Base-by-base conservation (phyloP, 108 stramenopile species). In the Conticribra weissflogii region DNA sequence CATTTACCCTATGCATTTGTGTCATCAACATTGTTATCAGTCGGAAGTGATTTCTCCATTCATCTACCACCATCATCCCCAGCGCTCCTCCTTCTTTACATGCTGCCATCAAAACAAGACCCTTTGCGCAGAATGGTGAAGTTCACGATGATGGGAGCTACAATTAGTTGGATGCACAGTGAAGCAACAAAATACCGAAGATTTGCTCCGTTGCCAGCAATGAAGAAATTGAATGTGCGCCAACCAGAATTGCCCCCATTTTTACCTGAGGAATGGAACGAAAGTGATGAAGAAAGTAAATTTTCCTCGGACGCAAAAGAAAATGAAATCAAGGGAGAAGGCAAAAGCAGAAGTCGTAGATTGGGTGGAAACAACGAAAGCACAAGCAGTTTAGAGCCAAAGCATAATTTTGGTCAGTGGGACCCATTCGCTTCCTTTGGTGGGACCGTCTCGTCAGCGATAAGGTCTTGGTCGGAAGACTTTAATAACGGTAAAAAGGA, bases 61-160 rank as follows among this genome's bases (percentile, higher is more conserved):
- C 88, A 94, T 65, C 63, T 91, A 3, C 93, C 93, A n/a, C 90
- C 90, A 5, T 78, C 88, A 19, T 60, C 86, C 29, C 90, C 90
- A 3, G 76, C 88, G 1, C 54, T 94, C 3, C 49, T 94, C 1
- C 60, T 94, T 53, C 45, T 88, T 2, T 80, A 86, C 23, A 54
- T 78, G 27, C 61, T 89, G 24, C 93, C 93, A 2, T 54, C 62
- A 0, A 71, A 63, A 33, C 67, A 68, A 36, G 73, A 74, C 31
- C 71, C 64, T 27, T 36, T 59, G 5, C 52, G 67, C 25, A 30
- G 68, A 21, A 12, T 73, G 22, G 66, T 64, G 17, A 57, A 70
- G 34, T 72, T 50, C 22, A 52, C 65, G 48, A 41, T 63, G 27
- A 72, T 79, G 31, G 52, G 83, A n/a, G 88, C 93, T 0, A 69